Evolutionary conservation across 441 rosid genomes (phyloP), one percentile per base, ranked within the genome.

Genomic region (Raphanus hybrid): DNA sequence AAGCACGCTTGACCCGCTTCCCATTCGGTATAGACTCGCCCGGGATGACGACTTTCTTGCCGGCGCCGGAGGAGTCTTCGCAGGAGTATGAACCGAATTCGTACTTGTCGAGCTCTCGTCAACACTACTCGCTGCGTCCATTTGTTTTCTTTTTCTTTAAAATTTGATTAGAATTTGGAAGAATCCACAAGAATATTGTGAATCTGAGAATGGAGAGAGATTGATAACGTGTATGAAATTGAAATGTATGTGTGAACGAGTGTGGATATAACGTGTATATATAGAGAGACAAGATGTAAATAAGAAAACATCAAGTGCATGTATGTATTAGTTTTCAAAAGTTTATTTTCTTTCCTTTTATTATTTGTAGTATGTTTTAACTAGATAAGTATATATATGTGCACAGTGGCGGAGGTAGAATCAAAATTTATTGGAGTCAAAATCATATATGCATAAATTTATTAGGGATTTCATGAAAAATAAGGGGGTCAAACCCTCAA

Each of bases 1-100:
- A 67, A 91, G 58, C 26, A 83, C 92, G 73, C 91, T 91, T 23
- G 86, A 32, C 8, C 94, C 95, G 76, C 98, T 88, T n/a, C 96
- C 92, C 3, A 87, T 75, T 0, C 83, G 86, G 87, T 86, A 81
- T 14, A 85, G 82, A 35, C 86, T 81, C 73, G 81, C 85, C 3
- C 86, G 88, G 1, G 86, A 68, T 9, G 78, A 76, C 3, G 75
- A 10, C 1, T 66, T 66, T 43, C 35, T 23, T 4, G 57, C 18
- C 70, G 70, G 26, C 57, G 55, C 3, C 57, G 85, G 81, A 58
- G 87, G 35, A 34, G 65, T 11, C 3, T 82, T 79, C 34, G 54
- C 6, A 34, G 85, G 81, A 54, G 87, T 81, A 20, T 73, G 35
- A 27, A 81, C 15, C 32, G 91, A 80, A 37, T 78, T 77, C 8